These are phyloP conservation scores for Ganoderma sinense DNA, from an alignment of 1,284 basidiomycete species.

Conservation along the genomic window DNA sequence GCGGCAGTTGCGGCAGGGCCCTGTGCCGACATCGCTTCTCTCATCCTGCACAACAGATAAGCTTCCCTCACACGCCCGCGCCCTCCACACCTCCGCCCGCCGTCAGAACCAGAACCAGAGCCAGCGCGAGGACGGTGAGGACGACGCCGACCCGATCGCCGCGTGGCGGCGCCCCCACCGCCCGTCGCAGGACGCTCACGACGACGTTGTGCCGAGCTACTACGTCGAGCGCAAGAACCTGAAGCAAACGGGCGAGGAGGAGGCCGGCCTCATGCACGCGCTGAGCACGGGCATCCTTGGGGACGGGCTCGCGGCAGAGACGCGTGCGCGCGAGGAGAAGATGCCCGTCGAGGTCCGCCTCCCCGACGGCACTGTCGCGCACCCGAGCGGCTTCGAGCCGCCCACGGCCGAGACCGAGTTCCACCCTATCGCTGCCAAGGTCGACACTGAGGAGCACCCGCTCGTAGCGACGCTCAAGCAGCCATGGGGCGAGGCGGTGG, in stretches of 20 bases:
- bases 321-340: conserved; percentile 40
- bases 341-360: conserved; percentile 43
- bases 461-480: conserved; percentile 27
- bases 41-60: neutral
- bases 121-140: too few relatives aligned
- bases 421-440: conserved; percentile 38
- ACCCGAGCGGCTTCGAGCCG: conserved; percentile 44
- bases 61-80: conserved; percentile 25
- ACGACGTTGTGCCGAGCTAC: conserved; percentile 42
- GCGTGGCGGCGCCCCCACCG: conserved; percentile 38
- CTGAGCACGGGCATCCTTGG: conserved; percentile 44
- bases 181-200: conserved; percentile 39
- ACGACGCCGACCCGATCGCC: conserved; percentile 29
- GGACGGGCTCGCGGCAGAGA: conserved; percentile 44
- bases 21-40: conserved; percentile 5
- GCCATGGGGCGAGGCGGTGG: conserved; percentile 32
- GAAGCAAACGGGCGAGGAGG: conserved; percentile 42
- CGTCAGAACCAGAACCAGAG: neutral
- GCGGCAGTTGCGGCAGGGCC: conserved; percentile 3
- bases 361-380: conserved; percentile 41
- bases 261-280: conserved; percentile 44
- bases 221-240: conserved; percentile 45
- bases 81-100: conserved; percentile 40
- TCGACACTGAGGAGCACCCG: conserved; percentile 6
- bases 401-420: conserved; percentile 43